Evolutionary conservation across 1,139 yeast species (phyloP), one percentile per base, ranked within the genome.

Genomic region (Kodamaea arcana): DNA sequence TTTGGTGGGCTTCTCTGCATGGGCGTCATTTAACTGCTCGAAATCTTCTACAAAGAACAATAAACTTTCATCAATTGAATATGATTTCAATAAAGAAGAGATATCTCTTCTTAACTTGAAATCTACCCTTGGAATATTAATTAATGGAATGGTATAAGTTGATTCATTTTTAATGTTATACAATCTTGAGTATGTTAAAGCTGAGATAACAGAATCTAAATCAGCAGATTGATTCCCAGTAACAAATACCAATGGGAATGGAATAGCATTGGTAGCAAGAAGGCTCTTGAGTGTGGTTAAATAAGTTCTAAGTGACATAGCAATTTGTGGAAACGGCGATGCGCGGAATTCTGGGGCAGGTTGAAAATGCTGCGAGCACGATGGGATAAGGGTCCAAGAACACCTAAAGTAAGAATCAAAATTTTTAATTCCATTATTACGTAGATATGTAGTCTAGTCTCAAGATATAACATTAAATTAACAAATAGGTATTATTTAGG

Each of bases 201-300:
- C 83, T 41, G 83, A 72, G 1, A 85, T 73, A 26, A 88, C 83
- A 1, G 97, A 88, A 56, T 90, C 98, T 61, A 90, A 64, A 57
- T 90, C 96, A 16, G 78, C 75, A 1, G 94, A 78, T 52, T 87
- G 94, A 52, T 90, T 90, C 1, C 97, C 97, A 0, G 87, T 69
- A 1, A 85, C 94, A 28, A 86, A 59, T 24, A 55, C 50, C 27
- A 65, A 47, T 21, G 64, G 61, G 3, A 23, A 7, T 9, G 36
- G 34, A 12, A 47, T 24, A 4, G 46, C 25, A 1, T 40, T 43
- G 11, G 48, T 25, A 4, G 48, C 50, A 13, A 58, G 32, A 22
- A 45, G 39, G 16, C 36, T 41, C 39, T 48, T 57, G 18, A 62
- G 41, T n/a, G 40, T 39, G 11, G 41, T 34, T 24, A 61, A 48